Evolutionary conservation across 2,329 filamentous ascomycete species (phyloP).

Genomic region (Orbilia blumenaviensis): DNA sequence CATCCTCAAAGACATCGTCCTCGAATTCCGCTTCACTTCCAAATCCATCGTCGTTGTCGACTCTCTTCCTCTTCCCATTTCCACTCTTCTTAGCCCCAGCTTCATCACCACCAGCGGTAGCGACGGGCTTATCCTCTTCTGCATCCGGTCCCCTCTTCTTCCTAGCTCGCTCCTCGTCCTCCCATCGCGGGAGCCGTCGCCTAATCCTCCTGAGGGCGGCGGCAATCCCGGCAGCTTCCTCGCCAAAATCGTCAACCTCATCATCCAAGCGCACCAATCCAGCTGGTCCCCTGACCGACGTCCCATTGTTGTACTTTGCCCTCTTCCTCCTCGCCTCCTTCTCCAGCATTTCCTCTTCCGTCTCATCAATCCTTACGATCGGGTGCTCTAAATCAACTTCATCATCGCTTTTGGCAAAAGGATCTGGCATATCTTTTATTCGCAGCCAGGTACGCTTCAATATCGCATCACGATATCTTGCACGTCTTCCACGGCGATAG

Average conservation of each 20-base stretch:
- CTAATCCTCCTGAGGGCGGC: conserved; percentile 72
- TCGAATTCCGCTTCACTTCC: conserved; percentile 59
- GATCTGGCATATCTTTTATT: conserved; percentile 67
- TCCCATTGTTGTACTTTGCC: conserved; percentile 54
- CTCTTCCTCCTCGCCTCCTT: conserved; percentile 31
- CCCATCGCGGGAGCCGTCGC: conserved; percentile 76
- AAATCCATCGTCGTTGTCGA: conserved; percentile 39
- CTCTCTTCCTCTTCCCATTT: conserved; percentile 28
- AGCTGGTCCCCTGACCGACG: conserved; percentile 52
- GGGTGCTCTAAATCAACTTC: conserved; percentile 63
- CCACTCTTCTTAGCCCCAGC: neutral
- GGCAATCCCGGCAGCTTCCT: conserved; percentile 74
- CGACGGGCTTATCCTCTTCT: conserved; percentile 61
- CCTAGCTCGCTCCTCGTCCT: conserved; percentile 62
- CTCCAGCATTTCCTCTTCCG: conserved; percentile 65
- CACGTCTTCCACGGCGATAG: conserved; percentile 64
- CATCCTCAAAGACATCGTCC: conserved; percentile 58
- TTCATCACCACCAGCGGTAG: conserved; percentile 55
- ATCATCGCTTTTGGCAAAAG: conserved; percentile 71
- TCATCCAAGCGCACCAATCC: conserved; percentile 73
- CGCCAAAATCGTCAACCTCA: conserved; percentile 74
- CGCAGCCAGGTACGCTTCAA: conserved; percentile 74
- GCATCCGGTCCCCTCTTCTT: conserved; percentile 32
- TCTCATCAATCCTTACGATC: conserved; percentile 58
- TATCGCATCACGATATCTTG: conserved; percentile 71